Evolutionary conservation across 2,329 filamentous ascomycete genomes (phyloP), one percentile per base, ranked within the genome.

Genomic region (Rutstroemia sp.): DNA sequence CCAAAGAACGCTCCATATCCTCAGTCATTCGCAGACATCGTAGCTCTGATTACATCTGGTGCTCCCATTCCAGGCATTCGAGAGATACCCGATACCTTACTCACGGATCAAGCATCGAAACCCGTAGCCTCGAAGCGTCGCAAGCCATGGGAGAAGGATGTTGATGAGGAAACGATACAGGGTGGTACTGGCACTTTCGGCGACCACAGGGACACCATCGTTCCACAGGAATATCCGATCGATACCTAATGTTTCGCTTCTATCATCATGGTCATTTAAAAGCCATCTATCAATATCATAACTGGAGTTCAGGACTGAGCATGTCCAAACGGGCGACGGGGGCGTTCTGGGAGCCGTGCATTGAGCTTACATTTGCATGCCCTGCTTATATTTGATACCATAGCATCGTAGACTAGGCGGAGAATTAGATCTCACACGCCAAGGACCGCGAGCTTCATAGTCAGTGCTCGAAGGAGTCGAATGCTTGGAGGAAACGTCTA

Each of bases 51-150:
- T 54, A 88, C 89, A 23, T 85, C 83, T 27, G 90, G 90, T 53
- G 84, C 90, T 64, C 86, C 88, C 0, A 87, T 96, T 45, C 90
- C 91, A 1, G 92, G 92, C 0, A 95, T 96, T 66, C 85, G 85
- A 63, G 83, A 95, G 61, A 92, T 96, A 53, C 90, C 92, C 4
- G 82, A 90, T 63, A 94, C 86, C 0, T 76, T 96, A 5, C 76
- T 92, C 19, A 78, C 83, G 54, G 86, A 87, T 4, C 81, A 89
- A 59, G 86, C 87, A 59, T 80, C 65, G 7, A 58, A 59, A 21
- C 61, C 69, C 0, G 57, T 56, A 6, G 58, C 61, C 12, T 59
- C 61, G 5, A 78, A 74, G 12, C 78, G 79, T 0, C 74, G 68
- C 52, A 83, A 83, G 72, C 92, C 92, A 1, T 96, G 92, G 92